Evolutionary conservation across 371 early-diverging fungal genomes (phyloP).

Genomic region (Mucor lusitanicus): DNA sequence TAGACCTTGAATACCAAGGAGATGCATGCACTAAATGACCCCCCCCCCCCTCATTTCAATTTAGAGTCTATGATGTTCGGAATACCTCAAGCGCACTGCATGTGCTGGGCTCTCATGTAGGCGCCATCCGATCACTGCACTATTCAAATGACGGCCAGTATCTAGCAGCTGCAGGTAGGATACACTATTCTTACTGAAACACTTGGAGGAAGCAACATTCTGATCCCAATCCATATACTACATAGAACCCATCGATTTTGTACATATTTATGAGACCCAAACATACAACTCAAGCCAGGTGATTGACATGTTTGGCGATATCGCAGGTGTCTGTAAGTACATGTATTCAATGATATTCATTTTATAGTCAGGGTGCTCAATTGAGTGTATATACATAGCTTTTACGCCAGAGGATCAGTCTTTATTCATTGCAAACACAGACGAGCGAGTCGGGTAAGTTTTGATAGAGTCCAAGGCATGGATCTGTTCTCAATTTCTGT

Average conservation of each 20-base stretch:
- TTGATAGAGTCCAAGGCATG: background rate
- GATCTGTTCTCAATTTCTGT: background rate
- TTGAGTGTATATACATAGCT: slow-evolving; percentile 5
- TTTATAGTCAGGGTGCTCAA: background rate
- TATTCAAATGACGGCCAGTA: slow-evolving; percentile 73
- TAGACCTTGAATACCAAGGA: background rate
- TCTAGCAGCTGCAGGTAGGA: slow-evolving; percentile 71
- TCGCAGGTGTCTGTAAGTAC: slow-evolving; percentile 63
- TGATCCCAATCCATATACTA: slow-evolving; percentile 1
- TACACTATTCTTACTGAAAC: too few species aligned
- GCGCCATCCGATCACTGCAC: slow-evolving; percentile 78
- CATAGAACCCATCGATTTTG: slow-evolving; percentile 72
- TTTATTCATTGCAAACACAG: slow-evolving; percentile 62
- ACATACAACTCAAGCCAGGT: slow-evolving; percentile 59
- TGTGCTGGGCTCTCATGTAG: slow-evolving; percentile 62
- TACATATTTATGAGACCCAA: slow-evolving; percentile 70
- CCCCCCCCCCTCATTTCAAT: background rate
- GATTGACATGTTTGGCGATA: slow-evolving; percentile 85
- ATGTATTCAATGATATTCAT: background rate
- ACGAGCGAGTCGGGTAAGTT: slow-evolving; percentile 33
- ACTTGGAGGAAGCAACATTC: too few species aligned
- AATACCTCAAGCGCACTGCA: slow-evolving; percentile 58
- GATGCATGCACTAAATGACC: background rate
- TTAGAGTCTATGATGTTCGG: slow-evolving; percentile 80
- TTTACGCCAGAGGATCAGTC: slow-evolving; percentile 59